Conservation (phyloP, 2,329 filamentous ascomycete genomes). For the Fusarium sp. region DNA sequence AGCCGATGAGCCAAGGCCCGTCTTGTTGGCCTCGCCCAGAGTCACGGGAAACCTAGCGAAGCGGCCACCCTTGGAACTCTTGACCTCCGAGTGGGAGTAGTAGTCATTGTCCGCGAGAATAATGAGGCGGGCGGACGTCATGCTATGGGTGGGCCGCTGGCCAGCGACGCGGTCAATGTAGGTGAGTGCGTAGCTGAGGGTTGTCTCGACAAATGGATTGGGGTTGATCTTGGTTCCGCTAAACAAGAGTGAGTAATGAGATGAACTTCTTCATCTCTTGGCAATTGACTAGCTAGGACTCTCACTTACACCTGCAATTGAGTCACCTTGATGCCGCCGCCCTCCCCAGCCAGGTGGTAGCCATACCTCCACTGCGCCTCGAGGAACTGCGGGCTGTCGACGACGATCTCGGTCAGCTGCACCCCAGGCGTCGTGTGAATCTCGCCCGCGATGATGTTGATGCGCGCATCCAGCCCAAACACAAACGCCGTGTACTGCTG, state of each 20-base stretch:
- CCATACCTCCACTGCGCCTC: slow-evolving; percentile 91
- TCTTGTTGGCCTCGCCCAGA: slow-evolving; percentile 88
- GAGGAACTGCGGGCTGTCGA: slow-evolving; percentile 91
- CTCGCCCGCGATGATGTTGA: slow-evolving; percentile 71
- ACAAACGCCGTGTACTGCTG: slow-evolving; percentile 83
- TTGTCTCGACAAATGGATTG: slow-evolving; percentile 94
- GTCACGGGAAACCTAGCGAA: slow-evolving; percentile 85
- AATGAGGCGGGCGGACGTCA: slow-evolving; percentile 79
- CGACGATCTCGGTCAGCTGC: slow-evolving; percentile 78
- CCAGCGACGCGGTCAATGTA: slow-evolving; percentile 71
- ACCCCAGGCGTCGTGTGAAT: slow-evolving; percentile 73
- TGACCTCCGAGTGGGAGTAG: slow-evolving; percentile 75
- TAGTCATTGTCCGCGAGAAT: slow-evolving; percentile 97
- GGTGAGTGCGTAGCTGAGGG: slow-evolving; percentile 86
- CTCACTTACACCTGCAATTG: slow-evolving; percentile 81
- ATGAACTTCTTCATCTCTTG: background rate
- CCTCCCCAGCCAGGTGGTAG: slow-evolving; percentile 75
- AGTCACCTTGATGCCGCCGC: slow-evolving; percentile 84
- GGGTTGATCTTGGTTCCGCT: slow-evolving; percentile 60
- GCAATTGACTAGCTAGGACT: background rate
- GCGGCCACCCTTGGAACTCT: slow-evolving; percentile 53
- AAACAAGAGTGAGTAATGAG: slow-evolving; percentile 30
- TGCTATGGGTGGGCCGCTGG: slow-evolving; percentile 57
- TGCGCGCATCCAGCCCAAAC: slow-evolving; percentile 74
- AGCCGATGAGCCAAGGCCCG: slow-evolving; percentile 92